A percentile compares a stretch with the other conserved stretches of the same genome.
These are phyloP conservation scores for Bryoglossum gracile DNA, from an alignment of 495 filamentous ascomycete species.

Conservation along the genomic window DNA sequence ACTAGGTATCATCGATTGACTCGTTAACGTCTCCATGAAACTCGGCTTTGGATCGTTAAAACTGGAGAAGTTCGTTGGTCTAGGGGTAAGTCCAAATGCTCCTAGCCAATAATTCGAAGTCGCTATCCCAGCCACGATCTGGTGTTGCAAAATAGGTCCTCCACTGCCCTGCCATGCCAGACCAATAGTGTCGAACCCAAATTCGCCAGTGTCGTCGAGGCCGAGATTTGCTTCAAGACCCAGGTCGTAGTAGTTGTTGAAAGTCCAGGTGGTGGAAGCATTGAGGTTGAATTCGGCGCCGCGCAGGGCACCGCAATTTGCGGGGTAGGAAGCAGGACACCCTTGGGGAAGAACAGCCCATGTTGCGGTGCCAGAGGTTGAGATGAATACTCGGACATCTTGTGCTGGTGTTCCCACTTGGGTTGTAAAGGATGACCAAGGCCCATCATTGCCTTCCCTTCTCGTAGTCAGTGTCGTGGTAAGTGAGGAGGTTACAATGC, in stretches of 20 bases:
- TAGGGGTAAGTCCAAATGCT: constrained; percentile 45
- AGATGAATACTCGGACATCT: constrained; percentile 28
- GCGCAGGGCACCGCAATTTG: constrained; percentile 25
- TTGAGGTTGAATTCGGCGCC: constrained; percentile 27
- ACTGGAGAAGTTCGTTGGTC: constrained; percentile 39
- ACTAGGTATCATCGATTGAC: constrained; percentile 43
- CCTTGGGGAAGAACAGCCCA: constrained; percentile 33
- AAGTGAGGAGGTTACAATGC: background rate
- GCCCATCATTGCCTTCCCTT: constrained; percentile 37
- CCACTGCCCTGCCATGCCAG: constrained; percentile 32
- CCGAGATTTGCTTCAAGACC: constrained; percentile 35
- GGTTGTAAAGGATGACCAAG: constrained; percentile 32
- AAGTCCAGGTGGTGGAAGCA: constrained; percentile 8
- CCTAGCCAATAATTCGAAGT: constrained; percentile 23
- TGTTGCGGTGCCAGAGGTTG: constrained; percentile 25
- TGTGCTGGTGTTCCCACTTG: constrained; percentile 33
- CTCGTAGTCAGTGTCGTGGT: background rate
- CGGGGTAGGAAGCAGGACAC: constrained; percentile 25
- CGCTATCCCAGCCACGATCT: constrained; percentile 41
- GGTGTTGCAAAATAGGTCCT: constrained; percentile 37
- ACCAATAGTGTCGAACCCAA: constrained; percentile 44
- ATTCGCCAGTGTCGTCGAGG: constrained; percentile 31
- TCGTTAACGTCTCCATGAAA: constrained; percentile 41
- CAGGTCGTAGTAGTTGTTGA: constrained; percentile 20
- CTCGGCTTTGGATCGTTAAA: constrained; percentile 35